Evolutionary conservation across 2,329 filamentous ascomycete genomes (phyloP).

Genomic region (Amauroascus verrucosus): DNA sequence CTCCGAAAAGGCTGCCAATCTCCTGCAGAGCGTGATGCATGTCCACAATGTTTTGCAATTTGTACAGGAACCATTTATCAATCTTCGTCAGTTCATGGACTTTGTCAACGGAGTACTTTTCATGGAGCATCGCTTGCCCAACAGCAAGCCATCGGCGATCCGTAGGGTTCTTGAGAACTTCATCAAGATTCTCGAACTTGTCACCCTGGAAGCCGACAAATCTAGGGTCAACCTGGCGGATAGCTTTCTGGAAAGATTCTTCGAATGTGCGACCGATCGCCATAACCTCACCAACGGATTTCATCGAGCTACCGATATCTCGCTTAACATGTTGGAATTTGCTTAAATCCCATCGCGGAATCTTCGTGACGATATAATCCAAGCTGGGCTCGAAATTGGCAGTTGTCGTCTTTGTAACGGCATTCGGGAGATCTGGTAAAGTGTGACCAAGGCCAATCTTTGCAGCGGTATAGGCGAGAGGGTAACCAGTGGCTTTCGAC

Average conservation of each 20-base stretch:
- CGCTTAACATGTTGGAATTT: conserved; percentile 99
- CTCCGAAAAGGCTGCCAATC: conserved; percentile 66
- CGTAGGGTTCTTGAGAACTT: conserved; percentile 80
- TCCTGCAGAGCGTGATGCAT: conserved; percentile 77
- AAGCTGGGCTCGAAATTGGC: conserved; percentile 97
- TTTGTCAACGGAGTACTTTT: conserved; percentile 84
- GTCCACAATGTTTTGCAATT: conserved; percentile 94
- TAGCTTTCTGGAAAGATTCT: conserved; percentile 98
- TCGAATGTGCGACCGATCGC: conserved; percentile 97
- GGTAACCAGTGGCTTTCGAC: conserved; percentile 96
- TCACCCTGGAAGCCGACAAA: conserved; percentile 92
- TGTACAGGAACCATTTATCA: conserved; percentile 98
- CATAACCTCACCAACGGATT: conserved; percentile 98
- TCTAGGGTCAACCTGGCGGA: conserved; percentile 87
- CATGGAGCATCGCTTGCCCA: conserved; percentile 94
- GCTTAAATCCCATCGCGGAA: conserved; percentile 93
- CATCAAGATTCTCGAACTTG: conserved; percentile 86
- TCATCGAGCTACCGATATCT: conserved; percentile 96
- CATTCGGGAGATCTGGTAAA: conserved; percentile 90
- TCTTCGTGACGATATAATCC: conserved; percentile 98
- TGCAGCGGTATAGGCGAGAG: conserved; percentile 90
- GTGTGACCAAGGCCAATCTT: conserved; percentile 97
- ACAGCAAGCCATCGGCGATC: conserved; percentile 96
- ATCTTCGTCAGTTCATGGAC: conserved; percentile 95
- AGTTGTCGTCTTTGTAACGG: conserved; percentile 95